Conservation (phyloP, 805 yeast species). For the Lipomyces yamanashiensis region DNA sequence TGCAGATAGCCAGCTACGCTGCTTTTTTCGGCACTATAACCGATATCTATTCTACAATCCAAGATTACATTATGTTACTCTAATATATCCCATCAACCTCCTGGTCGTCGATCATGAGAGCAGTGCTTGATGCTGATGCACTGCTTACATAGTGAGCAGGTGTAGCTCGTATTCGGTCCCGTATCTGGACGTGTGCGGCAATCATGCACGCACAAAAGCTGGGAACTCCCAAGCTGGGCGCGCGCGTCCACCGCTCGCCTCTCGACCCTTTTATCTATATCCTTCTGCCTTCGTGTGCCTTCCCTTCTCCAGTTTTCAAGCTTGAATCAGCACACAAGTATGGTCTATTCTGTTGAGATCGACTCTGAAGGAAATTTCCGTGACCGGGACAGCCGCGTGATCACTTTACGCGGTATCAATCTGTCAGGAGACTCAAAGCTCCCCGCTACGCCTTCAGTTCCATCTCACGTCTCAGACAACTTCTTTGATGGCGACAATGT, state of each 20-base stretch:
- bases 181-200: background rate
- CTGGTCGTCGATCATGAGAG: too few relatives aligned
- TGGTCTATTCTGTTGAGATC: slow-evolving; percentile 28
- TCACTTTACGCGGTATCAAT: slow-evolving; percentile 78
- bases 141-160: background rate
- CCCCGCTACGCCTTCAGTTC: slow-evolving; percentile 61
- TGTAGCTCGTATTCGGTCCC: background rate
- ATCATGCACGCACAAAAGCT: background rate
- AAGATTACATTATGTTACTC: too few relatives aligned
- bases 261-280: background rate
- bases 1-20: too few relatives aligned
- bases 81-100: too few relatives aligned
- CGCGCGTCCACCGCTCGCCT: background rate
- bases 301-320: background rate
- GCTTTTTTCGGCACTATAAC: too few relatives aligned
- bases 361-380: slow-evolving; percentile 50
- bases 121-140: too few relatives aligned
- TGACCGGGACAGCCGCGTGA: slow-evolving; percentile 59
- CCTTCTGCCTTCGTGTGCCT: too few relatives aligned
- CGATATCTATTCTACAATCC: too few relatives aligned
- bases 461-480: slow-evolving; percentile 48
- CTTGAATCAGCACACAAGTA: background rate
- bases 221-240: background rate
- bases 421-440: slow-evolving; percentile 74
- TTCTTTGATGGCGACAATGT: slow-evolving; percentile 75